Evolutionary conservation across 352 stramenopile species (phyloP).

Genomic region (Phytophthora pluvialis): DNA sequence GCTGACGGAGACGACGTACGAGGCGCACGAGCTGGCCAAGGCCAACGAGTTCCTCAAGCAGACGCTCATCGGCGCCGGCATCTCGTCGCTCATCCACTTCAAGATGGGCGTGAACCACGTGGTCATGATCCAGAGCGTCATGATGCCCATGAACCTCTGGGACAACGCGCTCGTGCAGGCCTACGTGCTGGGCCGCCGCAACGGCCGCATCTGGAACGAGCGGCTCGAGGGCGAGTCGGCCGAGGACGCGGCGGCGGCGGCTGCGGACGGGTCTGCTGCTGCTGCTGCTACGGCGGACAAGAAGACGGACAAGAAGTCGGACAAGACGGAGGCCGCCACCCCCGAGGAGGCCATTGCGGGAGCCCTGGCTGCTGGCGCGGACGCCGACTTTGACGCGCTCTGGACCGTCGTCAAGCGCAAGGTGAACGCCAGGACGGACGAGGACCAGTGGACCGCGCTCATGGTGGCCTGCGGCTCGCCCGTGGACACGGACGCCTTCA

Average conservation of each 20-base stretch:
- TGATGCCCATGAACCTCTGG: slow-evolving; percentile 86
- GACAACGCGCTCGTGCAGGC: slow-evolving; percentile 82
- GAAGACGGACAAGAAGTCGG: slow-evolving; percentile 29
- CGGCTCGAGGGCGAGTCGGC: slow-evolving; percentile 75
- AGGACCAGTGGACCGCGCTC: slow-evolving; percentile 82
- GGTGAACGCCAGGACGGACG: slow-evolving; percentile 72
- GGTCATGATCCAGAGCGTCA: slow-evolving; percentile 87
- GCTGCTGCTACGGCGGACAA: slow-evolving; percentile 27
- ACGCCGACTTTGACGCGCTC: slow-evolving; percentile 79
- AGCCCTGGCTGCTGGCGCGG: slow-evolving; percentile 58
- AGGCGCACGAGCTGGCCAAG: slow-evolving; percentile 70
- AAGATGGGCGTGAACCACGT: slow-evolving; percentile 90
- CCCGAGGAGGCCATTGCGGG: slow-evolving; percentile 69
- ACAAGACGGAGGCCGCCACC: slow-evolving; percentile 39
- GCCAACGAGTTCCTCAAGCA: slow-evolving; percentile 85
- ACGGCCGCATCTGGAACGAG: slow-evolving; percentile 82
- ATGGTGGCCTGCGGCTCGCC: slow-evolving; percentile 86
- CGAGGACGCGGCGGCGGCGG: slow-evolving; percentile 49
- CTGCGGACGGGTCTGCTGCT: not conserved
- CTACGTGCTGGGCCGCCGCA: slow-evolving; percentile 70
- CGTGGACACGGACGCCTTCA: slow-evolving; percentile 85
- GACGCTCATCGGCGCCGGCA: slow-evolving; percentile 78
- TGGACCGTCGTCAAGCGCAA: slow-evolving; percentile 64
- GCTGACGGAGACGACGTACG: slow-evolving; percentile 84
- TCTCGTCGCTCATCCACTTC: slow-evolving; percentile 84